Evolutionary conservation across 2,329 filamentous ascomycete species (phyloP).

Genomic region (Chrysosporium keratinophilum): DNA sequence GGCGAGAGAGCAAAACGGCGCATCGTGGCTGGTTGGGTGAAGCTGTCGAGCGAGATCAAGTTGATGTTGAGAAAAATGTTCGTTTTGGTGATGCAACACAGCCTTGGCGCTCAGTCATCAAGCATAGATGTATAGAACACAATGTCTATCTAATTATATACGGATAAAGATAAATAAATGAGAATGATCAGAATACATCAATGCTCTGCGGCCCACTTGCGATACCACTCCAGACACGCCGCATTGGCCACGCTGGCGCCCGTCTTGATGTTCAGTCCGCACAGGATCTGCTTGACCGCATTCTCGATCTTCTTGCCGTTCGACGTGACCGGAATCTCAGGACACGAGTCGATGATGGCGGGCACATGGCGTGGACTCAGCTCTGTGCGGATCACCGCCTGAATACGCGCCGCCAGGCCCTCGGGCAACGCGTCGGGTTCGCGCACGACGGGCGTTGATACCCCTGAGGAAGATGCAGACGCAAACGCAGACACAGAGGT

Average conservation of each 20-base stretch:
- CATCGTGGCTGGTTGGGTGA: conserved; percentile 1
- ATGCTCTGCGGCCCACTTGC: conserved; percentile 57
- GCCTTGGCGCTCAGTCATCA: not conserved
- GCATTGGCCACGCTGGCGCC: conserved; percentile 90
- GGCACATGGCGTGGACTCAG: conserved; percentile 86
- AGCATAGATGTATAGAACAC: not conserved
- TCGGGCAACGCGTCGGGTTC: conserved; percentile 47
- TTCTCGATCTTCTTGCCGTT: conserved; percentile 99
- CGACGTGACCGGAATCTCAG: conserved; percentile 78
- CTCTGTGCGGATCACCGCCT: conserved; percentile 59
- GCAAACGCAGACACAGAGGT: not conserved
- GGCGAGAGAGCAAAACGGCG: conserved; percentile 4
- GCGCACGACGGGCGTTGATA: conserved; percentile 12
- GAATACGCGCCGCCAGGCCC: conserved; percentile 54
- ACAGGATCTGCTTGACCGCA: conserved; percentile 90
- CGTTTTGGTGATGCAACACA: not conserved
- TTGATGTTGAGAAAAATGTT: not conserved
- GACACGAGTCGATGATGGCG: conserved; percentile 66
- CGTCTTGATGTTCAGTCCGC: conserved; percentile 74
- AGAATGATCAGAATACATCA: conserved; percentile 2
- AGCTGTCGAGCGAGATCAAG: not conserved
- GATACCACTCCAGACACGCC: conserved; percentile 80
- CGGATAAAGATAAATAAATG: not conserved
- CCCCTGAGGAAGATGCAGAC: conserved; percentile 14
- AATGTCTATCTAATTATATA: conserved; percentile 3